Percentiles rank a stretch among this genome's conserved stretches.
Evolutionary conservation across 805 yeast species (phyloP).

Genomic region (Ogataea paradorogensis): DNA sequence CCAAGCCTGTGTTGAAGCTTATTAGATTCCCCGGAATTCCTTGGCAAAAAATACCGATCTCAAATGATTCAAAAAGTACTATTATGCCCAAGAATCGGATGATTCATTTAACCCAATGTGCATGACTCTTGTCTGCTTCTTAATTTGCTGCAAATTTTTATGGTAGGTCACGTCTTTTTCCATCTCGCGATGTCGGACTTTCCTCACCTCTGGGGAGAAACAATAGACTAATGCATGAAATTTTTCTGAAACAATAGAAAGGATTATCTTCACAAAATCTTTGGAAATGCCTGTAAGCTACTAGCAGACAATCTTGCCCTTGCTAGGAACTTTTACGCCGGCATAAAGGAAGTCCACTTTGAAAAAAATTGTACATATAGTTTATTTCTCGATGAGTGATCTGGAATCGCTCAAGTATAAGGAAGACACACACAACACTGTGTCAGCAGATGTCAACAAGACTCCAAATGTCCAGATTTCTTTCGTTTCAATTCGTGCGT

Average conservation of each 20-base stretch:
- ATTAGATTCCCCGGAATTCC: not conserved
- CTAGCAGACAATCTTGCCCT: not conserved
- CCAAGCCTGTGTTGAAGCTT: no score
- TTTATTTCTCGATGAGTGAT: slow-evolving; percentile 9
- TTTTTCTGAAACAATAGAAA: not conserved
- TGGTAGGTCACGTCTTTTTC: slow-evolving; percentile 4
- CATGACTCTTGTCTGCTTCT: not conserved
- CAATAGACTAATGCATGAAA: not conserved
- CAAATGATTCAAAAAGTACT: no score
- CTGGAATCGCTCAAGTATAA: slow-evolving; percentile 14
- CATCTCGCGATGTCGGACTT: not conserved
- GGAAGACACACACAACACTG: slow-evolving; percentile 8
- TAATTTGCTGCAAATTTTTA: slow-evolving; percentile 1
- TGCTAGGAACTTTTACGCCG: no score
- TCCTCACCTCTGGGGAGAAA: not conserved
- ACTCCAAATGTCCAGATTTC: slow-evolving; percentile 27
- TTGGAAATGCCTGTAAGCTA: not conserved
- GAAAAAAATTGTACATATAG: not conserved
- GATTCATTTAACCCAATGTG: not conserved
- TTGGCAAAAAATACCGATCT: not conserved
- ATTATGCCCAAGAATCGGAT: not conserved
- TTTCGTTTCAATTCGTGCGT: slow-evolving; percentile 28
- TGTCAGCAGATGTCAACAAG: slow-evolving; percentile 23
- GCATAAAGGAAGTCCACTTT: no score
- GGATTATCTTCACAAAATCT: not conserved